phyloP scores from a whole-genome alignment of 371 early-diverging fungal genomes.

The Coemansia linderi region DNA sequence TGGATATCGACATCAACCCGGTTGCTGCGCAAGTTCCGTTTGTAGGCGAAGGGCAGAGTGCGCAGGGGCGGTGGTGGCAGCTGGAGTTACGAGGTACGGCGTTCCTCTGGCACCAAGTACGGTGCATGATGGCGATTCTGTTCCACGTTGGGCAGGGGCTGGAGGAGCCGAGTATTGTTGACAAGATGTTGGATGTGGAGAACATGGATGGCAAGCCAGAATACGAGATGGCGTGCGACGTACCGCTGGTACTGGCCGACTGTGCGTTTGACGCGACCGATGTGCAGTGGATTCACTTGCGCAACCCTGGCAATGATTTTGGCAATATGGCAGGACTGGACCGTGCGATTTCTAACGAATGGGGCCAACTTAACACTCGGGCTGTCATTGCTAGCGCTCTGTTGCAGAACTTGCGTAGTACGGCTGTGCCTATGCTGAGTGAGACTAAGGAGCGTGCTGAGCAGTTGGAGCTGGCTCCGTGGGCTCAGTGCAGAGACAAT shows the following conservation, averaged over 20 bases:
- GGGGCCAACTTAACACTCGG: constrained; percentile 44
- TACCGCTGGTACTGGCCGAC: constrained; percentile 85
- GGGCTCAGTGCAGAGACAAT: constrained; percentile 23
- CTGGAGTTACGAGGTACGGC: constrained; percentile 78
- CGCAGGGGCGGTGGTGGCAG: constrained; percentile 60
- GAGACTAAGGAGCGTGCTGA: background rate
- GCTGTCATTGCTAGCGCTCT: constrained; percentile 43
- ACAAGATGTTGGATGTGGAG: constrained; percentile 61
- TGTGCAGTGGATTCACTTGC: constrained; percentile 46
- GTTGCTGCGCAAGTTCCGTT: constrained; percentile 40
- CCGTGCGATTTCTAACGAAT: constrained; percentile 22
- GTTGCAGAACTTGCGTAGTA: constrained; percentile 34
- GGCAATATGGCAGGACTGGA: constrained; percentile 39
- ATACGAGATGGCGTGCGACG: constrained; percentile 86
- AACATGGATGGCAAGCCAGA: constrained; percentile 65
- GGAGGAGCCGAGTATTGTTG: constrained; percentile 66
- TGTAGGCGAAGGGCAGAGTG: constrained; percentile 17
- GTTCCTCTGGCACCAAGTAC: constrained; percentile 97
- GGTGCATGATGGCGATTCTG: constrained; percentile 92
- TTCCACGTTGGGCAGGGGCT: constrained; percentile 78
- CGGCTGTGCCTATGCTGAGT: constrained; percentile 16
- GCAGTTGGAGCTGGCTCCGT: background rate
- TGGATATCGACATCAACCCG: constrained; percentile 67
- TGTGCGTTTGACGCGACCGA: constrained; percentile 70
- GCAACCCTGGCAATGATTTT: constrained; percentile 19